These are phyloP conservation scores for Coriolopsis trogii DNA, from an alignment of 1,284 basidiomycete genomes.

Conservation along the genomic window DNA sequence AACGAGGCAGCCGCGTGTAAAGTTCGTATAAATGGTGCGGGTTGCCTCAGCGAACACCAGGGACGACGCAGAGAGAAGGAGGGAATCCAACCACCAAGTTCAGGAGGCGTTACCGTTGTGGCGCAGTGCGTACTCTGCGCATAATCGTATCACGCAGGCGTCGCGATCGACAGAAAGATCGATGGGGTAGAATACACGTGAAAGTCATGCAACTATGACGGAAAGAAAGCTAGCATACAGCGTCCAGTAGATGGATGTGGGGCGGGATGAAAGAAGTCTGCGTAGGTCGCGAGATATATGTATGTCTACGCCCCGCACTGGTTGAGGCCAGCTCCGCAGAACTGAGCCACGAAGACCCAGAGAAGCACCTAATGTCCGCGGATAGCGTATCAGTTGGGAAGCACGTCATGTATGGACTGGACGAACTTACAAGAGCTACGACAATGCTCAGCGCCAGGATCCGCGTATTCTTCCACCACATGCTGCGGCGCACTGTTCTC, in stretches of 20 bases:
- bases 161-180: conserved; percentile 10
- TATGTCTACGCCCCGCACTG: conserved; percentile 51
- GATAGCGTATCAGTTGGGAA: conserved; percentile 17
- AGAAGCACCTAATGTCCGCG: conserved; percentile 57
- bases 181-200: conserved; percentile 19
- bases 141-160: not conserved
- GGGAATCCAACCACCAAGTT: no score
- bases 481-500: conserved; percentile 82
- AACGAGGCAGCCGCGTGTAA: not conserved
- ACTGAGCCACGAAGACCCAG: conserved; percentile 83
- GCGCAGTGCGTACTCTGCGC: not conserved
- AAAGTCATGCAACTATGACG: not conserved
- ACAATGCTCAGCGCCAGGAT: conserved; percentile 73
- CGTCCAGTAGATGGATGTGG: not conserved
- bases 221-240: conserved; percentile 15
- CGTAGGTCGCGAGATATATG: not conserved
- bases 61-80: no score
- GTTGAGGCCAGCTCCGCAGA: conserved; percentile 81
- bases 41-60: no score
- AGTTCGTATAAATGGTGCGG: no score
- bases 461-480: conserved; percentile 96
- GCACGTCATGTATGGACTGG: conserved; percentile 2
- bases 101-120: not conserved
- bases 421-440: conserved; percentile 72
- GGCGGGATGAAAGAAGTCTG: not conserved